Conservation (phyloP, 768 basidiomycete species). For the Phanerodontia chrysosporium region DNA sequence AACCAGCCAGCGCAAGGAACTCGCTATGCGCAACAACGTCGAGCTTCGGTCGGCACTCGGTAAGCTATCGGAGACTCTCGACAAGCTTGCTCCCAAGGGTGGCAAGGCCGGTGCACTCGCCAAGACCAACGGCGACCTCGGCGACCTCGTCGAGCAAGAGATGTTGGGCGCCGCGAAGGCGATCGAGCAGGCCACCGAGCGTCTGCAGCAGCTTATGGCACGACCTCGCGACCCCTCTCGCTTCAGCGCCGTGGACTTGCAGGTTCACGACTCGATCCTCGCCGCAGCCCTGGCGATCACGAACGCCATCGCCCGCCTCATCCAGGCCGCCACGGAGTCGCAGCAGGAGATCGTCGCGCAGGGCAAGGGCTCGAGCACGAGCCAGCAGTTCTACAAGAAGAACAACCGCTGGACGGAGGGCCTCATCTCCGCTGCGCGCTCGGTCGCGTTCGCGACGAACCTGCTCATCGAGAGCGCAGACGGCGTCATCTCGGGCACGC, state of each 20-base stretch:
- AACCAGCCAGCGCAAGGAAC: constrained; percentile 66
- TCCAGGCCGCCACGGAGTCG: constrained; percentile 94
- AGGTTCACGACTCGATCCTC: constrained; percentile 98
- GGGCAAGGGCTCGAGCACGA: constrained; percentile 80
- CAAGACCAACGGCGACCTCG: constrained; percentile 87
- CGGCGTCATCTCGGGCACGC: constrained; percentile 93
- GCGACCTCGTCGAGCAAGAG: constrained; percentile 93
- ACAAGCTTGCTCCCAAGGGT: constrained; percentile 81
- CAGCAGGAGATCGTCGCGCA: constrained; percentile 97
- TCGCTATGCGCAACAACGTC: constrained; percentile 85
- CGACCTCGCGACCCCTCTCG: constrained; percentile 85
- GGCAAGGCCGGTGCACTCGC: constrained; percentile 63
- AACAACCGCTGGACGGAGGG: constrained; percentile 99
- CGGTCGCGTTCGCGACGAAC: constrained; percentile 94
- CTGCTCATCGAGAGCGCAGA: constrained; percentile 96
- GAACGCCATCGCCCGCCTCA: constrained; percentile 88
- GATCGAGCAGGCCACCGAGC: constrained; percentile 89
- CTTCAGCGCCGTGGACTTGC: constrained; percentile 86
- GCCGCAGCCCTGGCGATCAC: constrained; percentile 93
- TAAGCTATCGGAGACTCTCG: constrained; percentile 85
- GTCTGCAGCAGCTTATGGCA: constrained; percentile 86
- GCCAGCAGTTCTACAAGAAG: constrained; percentile 97
- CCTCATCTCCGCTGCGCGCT: constrained; percentile 94
- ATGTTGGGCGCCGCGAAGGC: constrained; percentile 91
- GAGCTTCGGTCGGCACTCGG: constrained; percentile 78